phyloP scores from a whole-genome alignment of 2,329 filamentous ascomycete genomes.

The Clonostachys chloroleuca region DNA sequence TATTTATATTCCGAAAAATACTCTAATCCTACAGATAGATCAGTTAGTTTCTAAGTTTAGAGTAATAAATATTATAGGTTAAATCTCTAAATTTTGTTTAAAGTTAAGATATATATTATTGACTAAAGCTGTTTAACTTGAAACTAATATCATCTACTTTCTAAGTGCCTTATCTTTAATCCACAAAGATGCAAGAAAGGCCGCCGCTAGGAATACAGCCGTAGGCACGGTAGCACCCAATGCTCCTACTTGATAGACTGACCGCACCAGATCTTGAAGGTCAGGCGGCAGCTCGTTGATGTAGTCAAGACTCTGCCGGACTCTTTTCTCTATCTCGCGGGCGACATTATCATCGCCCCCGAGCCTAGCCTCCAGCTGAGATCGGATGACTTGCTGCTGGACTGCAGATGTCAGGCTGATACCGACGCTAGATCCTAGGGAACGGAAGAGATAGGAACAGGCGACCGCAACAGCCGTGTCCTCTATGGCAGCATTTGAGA shows the following conservation, averaged over 20 bases:
- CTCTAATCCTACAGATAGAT: no score
- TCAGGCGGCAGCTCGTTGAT: conserved; percentile 60
- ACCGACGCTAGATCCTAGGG: conserved; percentile 71
- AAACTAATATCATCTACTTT: conserved; percentile 9
- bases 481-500: conserved; percentile 61
- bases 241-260: conserved; percentile 55
- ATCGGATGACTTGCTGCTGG: conserved; percentile 64
- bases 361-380: conserved; percentile 47
- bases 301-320: conserved; percentile 66
- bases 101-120: no score
- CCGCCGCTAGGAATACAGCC: conserved; percentile 24
- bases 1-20: no score
- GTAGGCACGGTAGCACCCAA: conserved; percentile 33
- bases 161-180: conserved; percentile 53
- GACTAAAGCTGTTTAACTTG: no score
- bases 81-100: no score
- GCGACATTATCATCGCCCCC: conserved; percentile 50
- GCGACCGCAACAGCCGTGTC: conserved; percentile 75
- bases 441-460: conserved; percentile 77
- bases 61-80: no score
- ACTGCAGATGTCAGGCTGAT: conserved; percentile 68
- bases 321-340: conserved; percentile 61
- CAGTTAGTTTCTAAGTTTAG: no score
- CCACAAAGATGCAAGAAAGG: conserved; percentile 38
- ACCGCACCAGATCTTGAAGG: conserved; percentile 53